A percentile compares a stretch with the other conserved stretches of the same genome.
Conservation (phyloP, 805 yeast genomes). For the Candida rishiriensis region DNA sequence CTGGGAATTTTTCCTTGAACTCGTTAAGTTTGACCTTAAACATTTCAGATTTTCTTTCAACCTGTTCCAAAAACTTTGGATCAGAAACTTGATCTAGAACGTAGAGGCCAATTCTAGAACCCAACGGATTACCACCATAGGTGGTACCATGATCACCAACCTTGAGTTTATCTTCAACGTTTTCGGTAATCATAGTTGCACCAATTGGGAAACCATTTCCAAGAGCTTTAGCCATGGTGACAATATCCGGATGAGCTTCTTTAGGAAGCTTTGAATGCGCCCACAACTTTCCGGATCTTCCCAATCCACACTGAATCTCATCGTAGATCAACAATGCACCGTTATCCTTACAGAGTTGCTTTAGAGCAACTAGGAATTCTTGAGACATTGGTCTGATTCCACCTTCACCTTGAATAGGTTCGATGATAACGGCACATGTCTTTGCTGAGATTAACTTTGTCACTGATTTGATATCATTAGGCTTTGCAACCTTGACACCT, state of each 20-base stretch:
- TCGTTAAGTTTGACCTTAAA: constrained; percentile 47
- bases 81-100: constrained; percentile 68
- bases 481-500: constrained; percentile 67
- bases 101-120: constrained; percentile 71
- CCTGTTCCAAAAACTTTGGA: constrained; percentile 54
- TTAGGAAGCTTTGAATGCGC: constrained; percentile 74
- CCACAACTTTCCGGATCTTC: constrained; percentile 91
- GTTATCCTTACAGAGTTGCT: constrained; percentile 59
- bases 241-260: constrained; percentile 89
- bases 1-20: constrained; percentile 53
- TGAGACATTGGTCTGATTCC: constrained; percentile 70
- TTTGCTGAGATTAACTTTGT: constrained; percentile 51
- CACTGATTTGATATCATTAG: constrained; percentile 58
- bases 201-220: constrained; percentile 98
- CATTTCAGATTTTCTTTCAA: constrained; percentile 53
- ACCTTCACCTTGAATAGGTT: constrained; percentile 98
- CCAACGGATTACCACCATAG: constrained; percentile 95
- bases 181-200: constrained; percentile 83
- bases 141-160: constrained; percentile 99
- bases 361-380: constrained; percentile 63
- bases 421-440: constrained; percentile 89
- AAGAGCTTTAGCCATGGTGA: constrained; percentile 92
- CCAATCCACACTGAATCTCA: constrained; percentile 96
- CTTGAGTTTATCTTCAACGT: constrained; percentile 63
- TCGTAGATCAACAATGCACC: constrained; percentile 82